Evolutionary conservation across 495 filamentous ascomycete genomes (phyloP), one percentile per base, ranked within the genome.

Genomic region (Penicillium mononematosum): DNA sequence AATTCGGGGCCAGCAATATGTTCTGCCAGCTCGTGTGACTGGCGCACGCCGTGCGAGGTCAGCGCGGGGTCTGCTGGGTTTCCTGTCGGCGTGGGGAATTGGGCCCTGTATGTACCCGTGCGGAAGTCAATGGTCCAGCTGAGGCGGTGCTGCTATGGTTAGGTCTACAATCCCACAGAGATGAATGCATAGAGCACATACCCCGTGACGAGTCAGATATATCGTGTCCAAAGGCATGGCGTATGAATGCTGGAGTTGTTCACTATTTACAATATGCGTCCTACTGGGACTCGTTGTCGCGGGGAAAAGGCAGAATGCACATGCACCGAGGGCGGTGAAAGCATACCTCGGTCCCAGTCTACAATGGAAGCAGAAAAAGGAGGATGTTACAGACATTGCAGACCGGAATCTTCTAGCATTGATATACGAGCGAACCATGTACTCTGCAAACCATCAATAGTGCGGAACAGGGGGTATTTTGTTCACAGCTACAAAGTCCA

Each of bases 31-130:
- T 97, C 85, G 45, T 85, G 76, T n/a, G 90, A 82, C 73, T 98
- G 94, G 12, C 82, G 78, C 24, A 92, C 88, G 53, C 94, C 94
- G 59, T 98, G 84, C 9, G 88, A 85, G 20, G 92, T 87, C 36
- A 98, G 81, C 7, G 89, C 86, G n/a, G 91, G 90, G 64, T 98
- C 94, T 2, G 86, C 85, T 9, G 91, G 79, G 53, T 96, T 88
- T 31, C 88, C 88, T 7, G 94, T 96, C 0, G 95, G 93, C 11
- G 87, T 88, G 19, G 78, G 83, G 60, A 92, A 81, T 43, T 78
- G 79, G 19, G 84, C 67, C 31, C 64, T 70, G 73, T 96, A 96
- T 54, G 70, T 80, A 53, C 94, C 94, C 6, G 87, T 92, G 49
- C 79, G 74, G 34, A 82, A 81, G 68, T 98, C 85, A 50, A 97